Evolutionary conservation across 306 rosid genomes (phyloP).

Genomic region (Pueraria montana): DNA sequence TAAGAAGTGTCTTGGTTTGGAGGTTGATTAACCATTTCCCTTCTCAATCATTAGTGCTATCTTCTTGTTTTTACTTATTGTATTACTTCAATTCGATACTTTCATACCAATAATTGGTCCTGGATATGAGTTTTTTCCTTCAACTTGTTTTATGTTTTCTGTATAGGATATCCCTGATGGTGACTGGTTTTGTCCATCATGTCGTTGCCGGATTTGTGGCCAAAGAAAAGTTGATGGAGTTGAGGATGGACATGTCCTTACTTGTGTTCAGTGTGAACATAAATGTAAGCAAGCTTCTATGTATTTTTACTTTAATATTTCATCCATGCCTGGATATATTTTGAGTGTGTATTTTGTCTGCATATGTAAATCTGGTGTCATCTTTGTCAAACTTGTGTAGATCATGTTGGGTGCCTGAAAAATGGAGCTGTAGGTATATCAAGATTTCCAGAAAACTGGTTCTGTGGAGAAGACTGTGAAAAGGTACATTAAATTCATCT

Average conservation of each 20-base stretch:
- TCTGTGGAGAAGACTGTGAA: constrained; percentile 68
- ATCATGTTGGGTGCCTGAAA: constrained; percentile 70
- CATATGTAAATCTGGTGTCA: constrained; percentile 17
- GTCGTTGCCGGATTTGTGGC: constrained; percentile 74
- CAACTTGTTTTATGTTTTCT: not conserved
- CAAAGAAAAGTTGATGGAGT: constrained; percentile 50
- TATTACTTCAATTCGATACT: not conserved
- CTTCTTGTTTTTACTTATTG: not conserved
- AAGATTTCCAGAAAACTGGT: constrained; percentile 54
- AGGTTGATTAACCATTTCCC: constrained; percentile 59
- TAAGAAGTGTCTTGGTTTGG: constrained; percentile 66
- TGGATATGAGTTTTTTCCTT: constrained; percentile 44
- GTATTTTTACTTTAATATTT: constrained; percentile 24
- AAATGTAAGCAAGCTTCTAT: constrained; percentile 61
- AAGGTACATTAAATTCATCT: constrained; percentile 57
- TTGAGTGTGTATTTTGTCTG: constrained; percentile 8
- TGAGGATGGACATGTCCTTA: constrained; percentile 54
- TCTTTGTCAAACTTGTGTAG: constrained; percentile 59
- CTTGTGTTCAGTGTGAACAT: constrained; percentile 77
- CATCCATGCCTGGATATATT: constrained; percentile 8
- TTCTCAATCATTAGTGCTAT: constrained; percentile 23
- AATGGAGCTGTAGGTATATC: constrained; percentile 40
- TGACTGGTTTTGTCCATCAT: constrained; percentile 87
- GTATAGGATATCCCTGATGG: constrained; percentile 80
- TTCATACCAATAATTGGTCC: constrained; percentile 29